Conservation (phyloP, 208 protist genomes). For the Crithidia fasciculata region DNA sequence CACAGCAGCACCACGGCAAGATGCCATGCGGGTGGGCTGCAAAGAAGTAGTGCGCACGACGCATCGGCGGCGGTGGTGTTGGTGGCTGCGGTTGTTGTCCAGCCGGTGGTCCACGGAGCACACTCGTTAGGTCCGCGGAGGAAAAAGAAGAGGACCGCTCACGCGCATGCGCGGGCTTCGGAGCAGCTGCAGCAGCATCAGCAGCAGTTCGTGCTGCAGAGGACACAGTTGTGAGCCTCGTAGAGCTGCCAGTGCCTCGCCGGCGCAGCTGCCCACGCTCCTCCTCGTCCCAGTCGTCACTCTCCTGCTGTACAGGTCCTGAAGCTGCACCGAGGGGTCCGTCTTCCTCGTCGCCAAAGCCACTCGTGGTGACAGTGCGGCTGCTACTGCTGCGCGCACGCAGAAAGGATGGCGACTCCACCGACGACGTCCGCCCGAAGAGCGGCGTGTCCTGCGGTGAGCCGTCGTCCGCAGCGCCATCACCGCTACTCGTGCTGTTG, state of each 20-base stretch:
- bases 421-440: not conserved
- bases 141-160: conserved; percentile 5
- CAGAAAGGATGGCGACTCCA: not conserved
- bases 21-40: conserved; percentile 66
- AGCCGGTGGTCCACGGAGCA: not conserved
- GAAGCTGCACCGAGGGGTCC: not conserved
- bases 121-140: not conserved
- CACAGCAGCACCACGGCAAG: conserved; percentile 47
- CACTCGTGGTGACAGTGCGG: not conserved
- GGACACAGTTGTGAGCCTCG: not conserved
- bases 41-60: conserved; percentile 53
- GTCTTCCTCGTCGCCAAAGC: not conserved
- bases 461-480: not conserved
- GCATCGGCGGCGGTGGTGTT: conserved; percentile 19
- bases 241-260: not conserved
- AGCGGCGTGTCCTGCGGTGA: conserved; percentile 5
- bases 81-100: not conserved
- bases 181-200: not conserved
- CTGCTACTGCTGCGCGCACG: not conserved
- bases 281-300: conserved; percentile 42
- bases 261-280: conserved; percentile 10
- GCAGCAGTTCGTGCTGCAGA: not conserved
- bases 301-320: not conserved
- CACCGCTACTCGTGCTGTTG: not conserved
- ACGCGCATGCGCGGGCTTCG: not conserved